Base-by-base conservation (phyloP, 2,329 filamentous ascomycete species). In the Trichoderma lentiforme region DNA sequence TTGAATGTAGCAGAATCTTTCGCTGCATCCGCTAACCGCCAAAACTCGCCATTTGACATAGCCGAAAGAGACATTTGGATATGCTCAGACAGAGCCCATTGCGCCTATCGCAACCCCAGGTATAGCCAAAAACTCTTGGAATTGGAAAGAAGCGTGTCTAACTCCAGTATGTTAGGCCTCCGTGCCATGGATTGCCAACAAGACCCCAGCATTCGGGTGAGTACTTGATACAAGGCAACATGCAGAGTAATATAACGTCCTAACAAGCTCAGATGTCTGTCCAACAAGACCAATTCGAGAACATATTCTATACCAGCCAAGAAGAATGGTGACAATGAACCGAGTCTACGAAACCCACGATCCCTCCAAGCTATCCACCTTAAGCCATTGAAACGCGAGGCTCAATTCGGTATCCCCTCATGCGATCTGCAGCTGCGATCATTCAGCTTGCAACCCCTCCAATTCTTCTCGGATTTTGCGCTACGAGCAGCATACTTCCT, bases 401-500 rank as follows among this genome's bases (percentile, higher is more conserved):
- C 92, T 60, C 82, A 91, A 78, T 91, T 93, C 79, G 93, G 93
- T 66, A 88, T 97, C 43, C 94, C 94, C 14, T 90, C 92, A 12
- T 97, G 94, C 84, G 92, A 98, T 81, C 90, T 99, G 39, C 96
- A 99, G 81, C 85, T 99, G 63, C 93, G 96, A 76, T 97, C 95
- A 39, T 99, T 93, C 86, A 94, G 89, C 78, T 86, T 95, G 43
- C 93, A 94, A 73, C 96, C 97, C 76, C 89, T 99, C 72, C 93
- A 97, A 78, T 95, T 98, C 84, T 98, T 97, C 80, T 88, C 92
- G 82, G 96, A 99, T 84, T 98, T 99, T 80, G 94, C 95, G 64
- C 86, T 98, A 70, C 93, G 96, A 75, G 95, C 95, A 4, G 96
- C 96, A 71, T 99, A 98, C 84, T 99, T 95, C 83, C 89, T 98